Evolutionary conservation across 2,329 filamentous ascomycete species (phyloP).

Genomic region (Colletotrichum godetiae): DNA sequence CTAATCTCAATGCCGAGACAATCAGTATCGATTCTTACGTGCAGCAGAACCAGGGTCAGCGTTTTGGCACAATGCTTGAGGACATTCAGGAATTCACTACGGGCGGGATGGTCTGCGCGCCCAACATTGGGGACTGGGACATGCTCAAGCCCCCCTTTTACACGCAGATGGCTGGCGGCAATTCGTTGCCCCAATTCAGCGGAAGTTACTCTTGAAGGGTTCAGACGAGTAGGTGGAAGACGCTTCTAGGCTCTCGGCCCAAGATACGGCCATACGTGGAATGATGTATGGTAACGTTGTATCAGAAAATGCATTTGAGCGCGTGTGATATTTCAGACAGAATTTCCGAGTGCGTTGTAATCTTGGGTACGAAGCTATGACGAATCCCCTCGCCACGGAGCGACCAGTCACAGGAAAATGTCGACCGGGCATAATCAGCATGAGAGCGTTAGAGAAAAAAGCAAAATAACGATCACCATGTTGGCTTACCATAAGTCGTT

Average conservation of each 20-base stretch:
- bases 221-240: background rate
- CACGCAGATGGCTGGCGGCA: conserved; percentile 16
- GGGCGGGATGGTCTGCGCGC: conserved; percentile 21
- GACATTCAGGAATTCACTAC: conserved; percentile 29
- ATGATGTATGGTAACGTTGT: background rate
- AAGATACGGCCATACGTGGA: background rate
- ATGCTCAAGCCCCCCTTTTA: conserved; percentile 20
- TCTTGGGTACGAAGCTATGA: conserved; percentile 15
- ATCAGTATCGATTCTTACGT: conserved; percentile 27
- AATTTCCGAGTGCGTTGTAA: background rate
- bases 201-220: conserved; percentile 13
- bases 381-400: background rate
- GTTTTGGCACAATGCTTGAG: conserved; percentile 21
- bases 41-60: conserved; percentile 27
- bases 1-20: background rate
- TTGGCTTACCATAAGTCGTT: no score
- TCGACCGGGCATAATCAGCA: background rate
- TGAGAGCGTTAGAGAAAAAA: background rate
- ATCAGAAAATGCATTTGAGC: background rate
- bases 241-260: background rate
- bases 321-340: background rate
- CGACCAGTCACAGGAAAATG: background rate
- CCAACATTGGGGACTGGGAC: conserved; percentile 21
- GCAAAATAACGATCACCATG: no score
- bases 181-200: conserved; percentile 16